A percentile compares a stretch with the other conserved stretches of the same genome.
phyloP scores from a whole-genome alignment of 2,329 filamentous ascomycete species.

The Aspergillus sp. region DNA sequence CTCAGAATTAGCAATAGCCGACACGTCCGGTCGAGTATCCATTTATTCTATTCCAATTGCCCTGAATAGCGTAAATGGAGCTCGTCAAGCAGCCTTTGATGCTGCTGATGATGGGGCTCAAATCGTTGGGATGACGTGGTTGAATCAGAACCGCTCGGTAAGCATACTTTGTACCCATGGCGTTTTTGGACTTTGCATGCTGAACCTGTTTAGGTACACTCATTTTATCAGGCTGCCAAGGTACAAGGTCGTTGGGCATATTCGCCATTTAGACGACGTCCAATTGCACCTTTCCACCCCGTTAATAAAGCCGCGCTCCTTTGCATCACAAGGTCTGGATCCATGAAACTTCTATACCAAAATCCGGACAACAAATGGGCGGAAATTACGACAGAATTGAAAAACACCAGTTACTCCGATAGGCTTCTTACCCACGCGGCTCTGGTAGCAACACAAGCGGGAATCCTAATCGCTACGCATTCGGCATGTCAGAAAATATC shows the following conservation, averaged over 20 bases:
- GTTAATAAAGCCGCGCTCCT: constrained; percentile 70
- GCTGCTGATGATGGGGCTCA: constrained; percentile 71
- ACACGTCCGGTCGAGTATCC: constrained; percentile 73
- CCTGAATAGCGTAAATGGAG: constrained; percentile 68
- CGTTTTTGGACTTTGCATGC: background rate
- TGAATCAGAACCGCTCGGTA: constrained; percentile 59
- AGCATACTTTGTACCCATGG: constrained; percentile 7
- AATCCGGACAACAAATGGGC: constrained; percentile 71
- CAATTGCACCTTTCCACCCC: constrained; percentile 68
- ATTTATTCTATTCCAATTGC: constrained; percentile 71
- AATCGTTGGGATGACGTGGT: constrained; percentile 84
- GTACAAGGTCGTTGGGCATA: constrained; percentile 66
- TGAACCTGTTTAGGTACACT: constrained; percentile 34
- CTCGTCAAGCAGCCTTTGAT: constrained; percentile 65
- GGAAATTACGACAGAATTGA: constrained; percentile 71
- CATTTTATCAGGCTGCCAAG: constrained; percentile 62
- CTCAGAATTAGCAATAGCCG: constrained; percentile 79
- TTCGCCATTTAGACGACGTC: constrained; percentile 63
- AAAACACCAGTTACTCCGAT: constrained; percentile 69
- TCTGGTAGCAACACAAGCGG: constrained; percentile 69
- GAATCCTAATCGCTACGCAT: constrained; percentile 41
- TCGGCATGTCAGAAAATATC: constrained; percentile 67
- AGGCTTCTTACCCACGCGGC: constrained; percentile 79
- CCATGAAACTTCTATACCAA: constrained; percentile 74
- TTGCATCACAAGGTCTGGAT: constrained; percentile 71